phyloP scores from a whole-genome alignment of 352 stramenopile genomes.

The Paralagenidium karlingii region DNA sequence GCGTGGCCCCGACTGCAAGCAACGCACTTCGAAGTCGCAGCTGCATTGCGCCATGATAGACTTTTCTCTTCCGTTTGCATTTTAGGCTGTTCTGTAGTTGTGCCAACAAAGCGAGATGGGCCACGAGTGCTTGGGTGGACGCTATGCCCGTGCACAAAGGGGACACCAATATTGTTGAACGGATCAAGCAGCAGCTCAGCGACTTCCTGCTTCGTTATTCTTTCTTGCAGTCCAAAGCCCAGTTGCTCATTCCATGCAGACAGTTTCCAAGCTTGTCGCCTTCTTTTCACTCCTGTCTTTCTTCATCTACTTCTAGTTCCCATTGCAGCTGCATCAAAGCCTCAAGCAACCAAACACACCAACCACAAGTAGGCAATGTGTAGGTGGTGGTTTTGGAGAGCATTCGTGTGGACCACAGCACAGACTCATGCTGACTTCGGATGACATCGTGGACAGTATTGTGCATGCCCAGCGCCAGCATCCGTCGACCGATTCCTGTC shows the following conservation, averaged over 20 bases:
- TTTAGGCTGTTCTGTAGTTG: too few relatives aligned
- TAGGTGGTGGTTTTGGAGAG: not conserved
- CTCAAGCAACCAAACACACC: not conserved
- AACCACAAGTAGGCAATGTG: not conserved
- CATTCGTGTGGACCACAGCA: not conserved
- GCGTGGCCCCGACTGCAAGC: too few relatives aligned
- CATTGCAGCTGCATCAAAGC: not conserved
- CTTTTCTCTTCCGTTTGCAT: too few relatives aligned
- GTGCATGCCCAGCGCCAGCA: slow-evolving; percentile 28
- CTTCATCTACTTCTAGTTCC: not conserved
- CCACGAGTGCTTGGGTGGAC: too few relatives aligned
- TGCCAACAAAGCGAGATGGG: too few relatives aligned
- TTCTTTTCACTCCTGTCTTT: not conserved
- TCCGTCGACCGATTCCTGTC: slow-evolving; percentile 24
- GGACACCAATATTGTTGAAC: too few relatives aligned
- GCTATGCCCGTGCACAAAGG: too few relatives aligned
- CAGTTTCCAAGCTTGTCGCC: not conserved
- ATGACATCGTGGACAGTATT: slow-evolving; percentile 17
- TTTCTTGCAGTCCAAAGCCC: not conserved
- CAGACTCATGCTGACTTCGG: not conserved
- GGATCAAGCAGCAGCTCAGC: too few relatives aligned
- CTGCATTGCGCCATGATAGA: too few relatives aligned
- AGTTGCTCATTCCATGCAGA: not conserved
- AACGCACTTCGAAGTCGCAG: too few relatives aligned
- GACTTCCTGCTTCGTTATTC: too few relatives aligned